Evolutionary conservation across 169 alveolate species (phyloP), one percentile per base, ranked within the genome.

Genomic region (Cryptosporidium meleagridis): DNA sequence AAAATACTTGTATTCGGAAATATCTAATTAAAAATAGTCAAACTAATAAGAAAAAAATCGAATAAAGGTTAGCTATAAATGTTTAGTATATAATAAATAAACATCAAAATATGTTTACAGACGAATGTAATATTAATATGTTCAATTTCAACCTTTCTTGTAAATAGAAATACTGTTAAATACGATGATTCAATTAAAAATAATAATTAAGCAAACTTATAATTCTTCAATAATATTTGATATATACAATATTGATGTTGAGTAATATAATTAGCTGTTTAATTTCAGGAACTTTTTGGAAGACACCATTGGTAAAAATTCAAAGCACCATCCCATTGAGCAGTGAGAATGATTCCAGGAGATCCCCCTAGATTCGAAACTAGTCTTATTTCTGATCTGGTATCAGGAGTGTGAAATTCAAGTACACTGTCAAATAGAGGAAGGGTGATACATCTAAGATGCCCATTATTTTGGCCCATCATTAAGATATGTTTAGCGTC

Each of bases 281-380:
- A 37, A 14, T 21, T 37, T 44, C 35, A 65, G 39, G 75, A 61
- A 62, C 51, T 37, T 21, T n/a, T 80, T 41, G 89, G 89, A 37
- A 65, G 55, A 62, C 89, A 80, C 89, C 89, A 80, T 51, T 80
- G 89, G 23, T 80, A 80, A 62, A 80, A 59, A 65, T 62, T 80
- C 51, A 80, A 65, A 31, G 89, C 75, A 62, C 89, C 89, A 62
- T 80, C 89, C 89, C 89, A 80, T 41, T 80, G 89, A 21, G 89
- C 89, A 61, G 89, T 80, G 44, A 80, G 55, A 62, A 80, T 62
- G 51, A 80, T 80, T 39, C 89, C 89, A 21, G 89, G 89, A 62
- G 89, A 80, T 31, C 89, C 89, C 14, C 89, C 89, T 29, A 80
- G 67, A 59, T 51, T 80, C 16, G 89, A 62, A 61, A 80, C 89